Evolutionary conservation across 495 filamentous ascomycete species (phyloP), one percentile per base, ranked within the genome.

Genomic region (Podospora sp.): DNA sequence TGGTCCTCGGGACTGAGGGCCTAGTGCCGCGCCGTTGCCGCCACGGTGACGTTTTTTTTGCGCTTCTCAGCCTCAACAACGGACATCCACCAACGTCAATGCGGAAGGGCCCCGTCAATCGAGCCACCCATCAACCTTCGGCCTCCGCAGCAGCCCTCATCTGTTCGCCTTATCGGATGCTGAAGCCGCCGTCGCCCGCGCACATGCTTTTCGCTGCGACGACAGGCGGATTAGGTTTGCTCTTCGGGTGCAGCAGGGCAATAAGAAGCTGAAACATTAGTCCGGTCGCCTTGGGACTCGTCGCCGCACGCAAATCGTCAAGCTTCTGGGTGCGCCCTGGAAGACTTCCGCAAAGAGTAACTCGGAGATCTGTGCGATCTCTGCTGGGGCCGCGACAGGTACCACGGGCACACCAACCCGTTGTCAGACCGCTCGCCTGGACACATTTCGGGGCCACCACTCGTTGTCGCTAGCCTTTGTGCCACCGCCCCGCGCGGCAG

Each of bases 271-370:
- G 50, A 64, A 64, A 55, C 62, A 56, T 35, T 55, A 56, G 62
- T 9, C 50, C 36, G 29, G 57, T 40, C 20, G 2, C 57, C 57
- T 60, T 40, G 57, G 24, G 24, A 26, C 52, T 11, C 20, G 33
- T 22, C 62, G 33, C 36, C 36, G 29, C 29, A 33, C 29, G 29
- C 46, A 21, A 63, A 16, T 27, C 46, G 8, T 21, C 29, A 33
- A 33, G 29, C 25, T 25, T 40, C 40, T 46, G 40, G 40, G 40
- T 46, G 9, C 16, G 40, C 40, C 40, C 40, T 53, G n/a, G 46
- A 63, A 63, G 62, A 7, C 62, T 63, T 22, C 50, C 62, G 50
- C 46, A 63, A 53, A 63, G 46, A 33, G 50, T 35, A 53, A 53
- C 62, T 63, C 62, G 62, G 62, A 63, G 11, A 52, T 55, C 62